Base-by-base conservation (phyloP, 306 rosid species). In the Casuarina cunninghamiana region DNA sequence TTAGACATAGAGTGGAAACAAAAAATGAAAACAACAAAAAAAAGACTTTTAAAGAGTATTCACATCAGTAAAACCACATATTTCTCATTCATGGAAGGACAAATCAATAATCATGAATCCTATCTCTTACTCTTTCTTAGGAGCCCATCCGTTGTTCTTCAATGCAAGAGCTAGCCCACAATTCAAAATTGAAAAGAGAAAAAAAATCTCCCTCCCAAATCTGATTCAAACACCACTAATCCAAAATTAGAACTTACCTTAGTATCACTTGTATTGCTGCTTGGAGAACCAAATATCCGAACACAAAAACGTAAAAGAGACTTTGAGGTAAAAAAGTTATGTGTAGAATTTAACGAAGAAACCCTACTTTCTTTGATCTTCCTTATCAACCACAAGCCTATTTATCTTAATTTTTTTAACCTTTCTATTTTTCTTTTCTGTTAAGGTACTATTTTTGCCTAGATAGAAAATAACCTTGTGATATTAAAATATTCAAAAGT, bases 361-460 rank as follows among this genome's bases (percentile, higher is more conserved):
- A 88, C 88, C 88, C 96, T 92, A 93, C 83, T 90, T 83, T 65
- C 60, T 75, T 77, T 74, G 67, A 75, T 73, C 86, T 13, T 48
- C 81, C 67, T 75, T 77, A 57, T 62, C 41, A 73, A 61, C 49
- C 73, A 73, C 73, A 80, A 50, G 49, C 77, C 78, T 55, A 37
- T 15, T 0, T 38, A 2, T 6, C 19, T 19, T 17, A 17, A 4
- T 17, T 57, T 57, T 57, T 17, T 57, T 19, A 2, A 16, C 21
- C 32, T 57, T 57, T 57, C 5, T 57, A 8, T 57, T 57, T 26
- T 26, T 26, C 26, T 21, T 26, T 26, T 26, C 1, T 26, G 32
- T 26, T 26, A 26, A 26, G 32, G 32, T 26, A 26, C 32, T 26
- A 26, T 26, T 26, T 26, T 26, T 26, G 32, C 32, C 1, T 26